Base-by-base conservation (phyloP, 371 early-diverging fungal species). In the Smittium mucronatum region DNA sequence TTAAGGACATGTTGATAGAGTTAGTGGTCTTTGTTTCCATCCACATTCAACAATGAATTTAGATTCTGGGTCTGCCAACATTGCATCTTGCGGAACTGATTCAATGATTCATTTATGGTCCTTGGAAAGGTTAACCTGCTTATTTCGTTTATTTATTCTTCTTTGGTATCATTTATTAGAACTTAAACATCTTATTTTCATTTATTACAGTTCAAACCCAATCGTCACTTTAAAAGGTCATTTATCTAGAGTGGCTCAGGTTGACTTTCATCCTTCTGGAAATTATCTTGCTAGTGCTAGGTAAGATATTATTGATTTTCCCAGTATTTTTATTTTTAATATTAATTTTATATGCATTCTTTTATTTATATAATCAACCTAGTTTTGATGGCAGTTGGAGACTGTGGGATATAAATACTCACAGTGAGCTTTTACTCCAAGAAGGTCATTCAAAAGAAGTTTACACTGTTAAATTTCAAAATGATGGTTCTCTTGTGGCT, bases 401-500 rank as follows among this genome's bases (percentile, higher is more conserved):
- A 67, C 82, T 97, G 29, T 97, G 95, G 95, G 96, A 96, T 77
- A 82, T 89, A 15, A 87, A 89, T 58, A 85, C 86, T 0, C 75
- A 79, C 30, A 73, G 82, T 30, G 94, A 93, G 70, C 77, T 97
- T 2, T 75, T 95, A 57, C 79, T 93, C 32, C 97, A 97, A 73
- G 93, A 95, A 71, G 97, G 98, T 1, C 98, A 97, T 76, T 85
- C 93, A 17, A 84, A 86, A 31, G 93, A 95, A 77, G 92, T 97
- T 0, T 95, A 91, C 80, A 86, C 87, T 0, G 84, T 97, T 65
- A 86, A 85, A 2, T 93, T 96, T 72, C 98, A 97, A 72, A 75
- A 82, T 63, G 98, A 97, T 76, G 97, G 97, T 16, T 85, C 93
- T 25, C 79, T 97, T 63, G 87, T 87, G 2, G 97, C 93, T 0